These are phyloP conservation scores for Penicillium argentinense DNA, from an alignment of 495 filamentous ascomycete species.

Conservation along the genomic window DNA sequence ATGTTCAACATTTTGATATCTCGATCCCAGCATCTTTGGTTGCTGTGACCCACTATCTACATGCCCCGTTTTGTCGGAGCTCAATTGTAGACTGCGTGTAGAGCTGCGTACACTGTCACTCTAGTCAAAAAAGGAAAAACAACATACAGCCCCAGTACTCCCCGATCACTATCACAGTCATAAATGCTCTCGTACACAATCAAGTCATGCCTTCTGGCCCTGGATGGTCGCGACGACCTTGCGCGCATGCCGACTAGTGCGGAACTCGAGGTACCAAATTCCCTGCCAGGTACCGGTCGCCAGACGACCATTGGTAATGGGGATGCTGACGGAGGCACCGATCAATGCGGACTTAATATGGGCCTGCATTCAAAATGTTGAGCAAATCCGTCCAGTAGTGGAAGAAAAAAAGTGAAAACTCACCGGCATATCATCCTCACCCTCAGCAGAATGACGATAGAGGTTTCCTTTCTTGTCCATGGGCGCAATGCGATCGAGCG, in stretches of 20 bases:
- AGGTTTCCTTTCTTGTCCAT: conserved; percentile 69
- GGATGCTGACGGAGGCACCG: conserved; percentile 83
- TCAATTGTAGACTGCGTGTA: too few relatives aligned
- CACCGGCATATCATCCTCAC: conserved; percentile 86
- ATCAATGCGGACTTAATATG: conserved; percentile 91
- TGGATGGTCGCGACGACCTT: conserved; percentile 92
- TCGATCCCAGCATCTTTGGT: too few relatives aligned
- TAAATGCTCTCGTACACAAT: conserved; percentile 17
- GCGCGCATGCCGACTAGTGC: conserved; percentile 69
- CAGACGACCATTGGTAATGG: conserved; percentile 82
- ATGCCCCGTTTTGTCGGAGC: too few relatives aligned
- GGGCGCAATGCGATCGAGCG: conserved; percentile 83
- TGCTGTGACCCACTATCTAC: too few relatives aligned
- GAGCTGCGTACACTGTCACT: too few relatives aligned
- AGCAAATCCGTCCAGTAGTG: too few relatives aligned
- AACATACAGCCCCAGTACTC: too few relatives aligned
- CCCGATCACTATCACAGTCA: too few relatives aligned
- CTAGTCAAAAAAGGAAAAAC: too few relatives aligned
- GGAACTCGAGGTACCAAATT: conserved; percentile 94
- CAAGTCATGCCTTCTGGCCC: conserved; percentile 71
- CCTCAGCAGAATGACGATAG: conserved; percentile 89
- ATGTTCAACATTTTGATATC: too few relatives aligned
- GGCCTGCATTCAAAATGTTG: conserved; percentile 60
- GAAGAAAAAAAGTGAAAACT: conserved; percentile 10
- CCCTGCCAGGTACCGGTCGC: conserved; percentile 73